phyloP scores from a whole-genome alignment of 805 yeast genomes.

The Saccharomycopsis olivae region DNA sequence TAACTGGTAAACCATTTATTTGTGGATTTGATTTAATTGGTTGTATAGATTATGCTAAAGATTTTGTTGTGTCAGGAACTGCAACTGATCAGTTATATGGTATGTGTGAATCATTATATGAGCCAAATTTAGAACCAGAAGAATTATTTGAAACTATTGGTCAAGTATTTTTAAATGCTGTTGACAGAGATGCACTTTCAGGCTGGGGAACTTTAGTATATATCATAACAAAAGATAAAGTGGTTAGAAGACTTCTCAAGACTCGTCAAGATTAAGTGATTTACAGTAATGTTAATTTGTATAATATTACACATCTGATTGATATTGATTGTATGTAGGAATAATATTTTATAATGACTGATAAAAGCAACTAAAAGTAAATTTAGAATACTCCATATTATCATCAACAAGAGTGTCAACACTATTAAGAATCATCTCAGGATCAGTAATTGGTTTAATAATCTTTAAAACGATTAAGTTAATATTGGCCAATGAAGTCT shows the following conservation, averaged over 20 bases:
- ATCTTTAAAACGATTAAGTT: slow-evolving; percentile 8
- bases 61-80: slow-evolving; percentile 92
- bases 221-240: slow-evolving; percentile 84
- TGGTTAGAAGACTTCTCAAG: slow-evolving; percentile 74
- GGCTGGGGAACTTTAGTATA: slow-evolving; percentile 99
- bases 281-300: no score
- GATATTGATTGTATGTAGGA: no score
- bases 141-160: slow-evolving; percentile 92
- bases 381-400: slow-evolving; percentile 5
- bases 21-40: slow-evolving; percentile 97
- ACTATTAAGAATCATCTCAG: slow-evolving; percentile 13
- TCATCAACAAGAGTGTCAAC: slow-evolving; percentile 10
- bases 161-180: slow-evolving; percentile 88
- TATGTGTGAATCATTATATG: slow-evolving; percentile 95
- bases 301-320: no score
- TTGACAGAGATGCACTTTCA: slow-evolving; percentile 91
- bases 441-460: slow-evolving; percentile 10
- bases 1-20: slow-evolving; percentile 74
- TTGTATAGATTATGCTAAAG: slow-evolving; percentile 89
- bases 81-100: slow-evolving; percentile 96
- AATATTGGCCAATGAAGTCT: slow-evolving; percentile 11
- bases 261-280: slow-evolving; percentile 84
- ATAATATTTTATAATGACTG: background rate
- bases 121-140: slow-evolving; percentile 88
- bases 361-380: slow-evolving; percentile 6